These are phyloP conservation scores for Gymnopilus junonius DNA, from an alignment of 768 basidiomycete species.

Conservation along the genomic window DNA sequence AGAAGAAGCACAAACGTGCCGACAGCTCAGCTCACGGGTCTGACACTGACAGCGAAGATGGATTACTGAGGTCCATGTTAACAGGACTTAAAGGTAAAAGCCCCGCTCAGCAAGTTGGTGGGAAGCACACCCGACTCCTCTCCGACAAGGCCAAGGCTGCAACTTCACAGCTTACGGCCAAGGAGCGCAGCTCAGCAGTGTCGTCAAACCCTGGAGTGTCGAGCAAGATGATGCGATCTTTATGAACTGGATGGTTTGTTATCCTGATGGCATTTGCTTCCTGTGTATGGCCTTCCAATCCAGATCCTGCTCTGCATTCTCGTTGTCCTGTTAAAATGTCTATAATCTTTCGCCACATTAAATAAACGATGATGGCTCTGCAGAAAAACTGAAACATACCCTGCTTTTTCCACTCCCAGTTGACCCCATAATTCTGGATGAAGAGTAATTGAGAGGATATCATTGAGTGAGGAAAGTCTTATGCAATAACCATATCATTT, in stretches of 20 bases:
- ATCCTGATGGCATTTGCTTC: not conserved
- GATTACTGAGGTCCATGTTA: no score
- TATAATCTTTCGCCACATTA: constrained; percentile 7
- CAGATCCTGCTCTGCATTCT: not conserved
- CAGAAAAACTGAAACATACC: constrained; percentile 1
- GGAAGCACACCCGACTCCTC: no score
- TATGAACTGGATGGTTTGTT: not conserved
- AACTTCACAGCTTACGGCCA: no score
- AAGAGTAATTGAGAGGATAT: not conserved
- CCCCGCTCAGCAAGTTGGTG: no score
- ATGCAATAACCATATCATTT: not conserved
- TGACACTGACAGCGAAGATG: no score
- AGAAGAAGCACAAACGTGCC: no score
- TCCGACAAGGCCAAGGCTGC: no score
- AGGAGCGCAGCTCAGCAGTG: not conserved
- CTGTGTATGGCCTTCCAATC: not conserved
- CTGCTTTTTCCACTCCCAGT: constrained; percentile 16
- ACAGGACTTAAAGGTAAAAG: no score
- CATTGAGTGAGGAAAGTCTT: not conserved
- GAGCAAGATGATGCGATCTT: constrained; percentile 7
- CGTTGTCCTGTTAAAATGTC: constrained; percentile 3
- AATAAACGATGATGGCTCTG: no score
- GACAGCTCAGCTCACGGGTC: no score
- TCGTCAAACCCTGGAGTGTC: constrained; percentile 25
- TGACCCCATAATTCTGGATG: constrained; percentile 14